phyloP scores from a whole-genome alignment of 1,284 basidiomycete genomes.

The Apiotrichum veenhuisii region DNA sequence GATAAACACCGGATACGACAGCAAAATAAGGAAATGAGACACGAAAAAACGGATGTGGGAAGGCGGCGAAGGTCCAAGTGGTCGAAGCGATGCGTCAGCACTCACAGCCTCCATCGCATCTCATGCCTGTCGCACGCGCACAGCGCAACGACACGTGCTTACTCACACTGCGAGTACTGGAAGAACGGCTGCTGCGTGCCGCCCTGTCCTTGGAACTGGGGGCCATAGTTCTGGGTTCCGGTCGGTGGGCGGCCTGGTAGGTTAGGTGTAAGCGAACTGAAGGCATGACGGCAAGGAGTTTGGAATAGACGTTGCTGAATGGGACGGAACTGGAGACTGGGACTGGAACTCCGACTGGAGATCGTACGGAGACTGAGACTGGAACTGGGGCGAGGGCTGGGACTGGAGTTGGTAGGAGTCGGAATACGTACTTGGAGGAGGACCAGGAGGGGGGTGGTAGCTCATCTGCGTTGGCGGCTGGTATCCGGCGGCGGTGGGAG shows the following conservation, averaged over 20 bases:
- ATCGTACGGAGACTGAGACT: neutral
- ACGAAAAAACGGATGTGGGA: too few relatives aligned
- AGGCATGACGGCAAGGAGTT: neutral
- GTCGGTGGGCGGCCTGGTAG: conserved; percentile 49
- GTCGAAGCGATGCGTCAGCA: conserved; percentile 1
- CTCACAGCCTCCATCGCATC: neutral
- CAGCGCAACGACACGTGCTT: too few relatives aligned
- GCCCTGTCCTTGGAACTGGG: conserved; percentile 58
- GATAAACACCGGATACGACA: neutral
- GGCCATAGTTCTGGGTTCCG: conserved; percentile 65
- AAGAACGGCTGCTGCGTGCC: conserved; percentile 60
- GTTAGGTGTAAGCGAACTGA: neutral
- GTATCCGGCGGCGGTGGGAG: conserved; percentile 12
- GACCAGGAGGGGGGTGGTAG: conserved; percentile 4
- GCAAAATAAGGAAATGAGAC: too few relatives aligned
- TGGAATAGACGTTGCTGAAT: neutral
- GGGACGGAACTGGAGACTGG: neutral
- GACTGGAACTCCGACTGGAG: neutral
- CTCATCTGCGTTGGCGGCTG: conserved; percentile 4
- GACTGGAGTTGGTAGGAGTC: too few relatives aligned
- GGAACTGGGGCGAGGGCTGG: neutral
- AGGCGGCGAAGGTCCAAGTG: too few relatives aligned
- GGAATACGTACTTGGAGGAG: conserved; percentile 1
- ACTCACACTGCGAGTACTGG: conserved; percentile 72
- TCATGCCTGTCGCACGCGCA: too few relatives aligned